Evolutionary conservation across 768 basidiomycete genomes (phyloP).

Genomic region (Sarcodon sp.): DNA sequence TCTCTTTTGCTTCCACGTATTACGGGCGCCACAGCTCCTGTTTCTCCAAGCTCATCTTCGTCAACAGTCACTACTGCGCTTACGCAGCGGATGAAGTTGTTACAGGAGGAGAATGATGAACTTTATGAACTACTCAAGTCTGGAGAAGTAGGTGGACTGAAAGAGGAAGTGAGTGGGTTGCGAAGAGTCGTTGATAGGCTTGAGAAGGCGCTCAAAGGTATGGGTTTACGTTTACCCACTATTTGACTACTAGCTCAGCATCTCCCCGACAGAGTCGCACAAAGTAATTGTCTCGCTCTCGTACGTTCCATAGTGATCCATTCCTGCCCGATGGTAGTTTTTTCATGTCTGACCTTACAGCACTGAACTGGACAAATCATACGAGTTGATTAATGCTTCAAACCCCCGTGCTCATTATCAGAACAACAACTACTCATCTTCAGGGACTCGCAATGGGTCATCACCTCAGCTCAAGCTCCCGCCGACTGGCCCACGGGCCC

Average conservation of each 20-base stretch:
- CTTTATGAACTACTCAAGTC: conserved; percentile 62
- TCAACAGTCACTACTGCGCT: conserved; percentile 62
- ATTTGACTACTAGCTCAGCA: conserved; percentile 1
- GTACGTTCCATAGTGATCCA: conserved; percentile 30
- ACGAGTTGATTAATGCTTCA: conserved; percentile 42
- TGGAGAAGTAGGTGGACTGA: conserved; percentile 68
- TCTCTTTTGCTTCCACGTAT: conserved; percentile 62
- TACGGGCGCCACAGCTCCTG: conserved; percentile 11
- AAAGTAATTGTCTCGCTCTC: conserved; percentile 55
- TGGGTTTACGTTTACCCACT: conserved; percentile 7
- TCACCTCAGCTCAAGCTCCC: conserved; percentile 30
- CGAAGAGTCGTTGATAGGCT: conserved; percentile 54
- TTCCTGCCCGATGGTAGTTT: conserved; percentile 4
- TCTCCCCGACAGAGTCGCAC: conserved; percentile 51
- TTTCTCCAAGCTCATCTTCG: conserved; percentile 12
- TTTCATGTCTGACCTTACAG: conserved; percentile 22
- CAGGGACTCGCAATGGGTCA: conserved; percentile 27
- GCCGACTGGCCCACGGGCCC: conserved; percentile 70
- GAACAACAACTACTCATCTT: conserved; percentile 21
- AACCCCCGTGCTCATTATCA: conserved; percentile 28
- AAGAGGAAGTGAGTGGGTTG: conserved; percentile 68
- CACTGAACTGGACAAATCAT: conserved; percentile 65
- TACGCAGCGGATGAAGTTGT: conserved; percentile 53
- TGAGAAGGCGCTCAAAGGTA: conserved; percentile 70
- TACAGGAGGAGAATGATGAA: conserved; percentile 86